Percentiles rank a stretch among this genome's conserved stretches.
Conservation (phyloP, 1,284 basidiomycete species). For the Pseudozyma pruni region DNA sequence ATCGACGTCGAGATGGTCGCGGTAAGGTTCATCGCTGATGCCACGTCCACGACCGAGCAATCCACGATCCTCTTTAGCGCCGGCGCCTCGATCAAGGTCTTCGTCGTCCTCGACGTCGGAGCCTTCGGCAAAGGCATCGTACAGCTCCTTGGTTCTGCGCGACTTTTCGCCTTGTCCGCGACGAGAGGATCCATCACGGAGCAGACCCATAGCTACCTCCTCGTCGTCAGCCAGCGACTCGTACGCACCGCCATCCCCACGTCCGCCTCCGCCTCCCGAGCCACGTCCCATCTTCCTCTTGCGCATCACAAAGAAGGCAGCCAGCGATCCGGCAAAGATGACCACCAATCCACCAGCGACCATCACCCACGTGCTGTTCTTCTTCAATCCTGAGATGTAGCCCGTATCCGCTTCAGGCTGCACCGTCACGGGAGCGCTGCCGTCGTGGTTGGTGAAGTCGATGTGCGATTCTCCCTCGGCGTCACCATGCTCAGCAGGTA, state of each 20-base stretch:
- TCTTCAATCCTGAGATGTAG: constrained; percentile 82
- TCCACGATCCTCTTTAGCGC: constrained; percentile 10
- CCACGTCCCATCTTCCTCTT: constrained; percentile 71
- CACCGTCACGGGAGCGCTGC: constrained; percentile 55
- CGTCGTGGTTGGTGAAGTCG: constrained; percentile 65
- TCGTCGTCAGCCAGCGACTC: constrained; percentile 76
- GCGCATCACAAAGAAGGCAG: constrained; percentile 72
- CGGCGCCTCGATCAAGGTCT: not conserved
- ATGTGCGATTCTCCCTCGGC: constrained; percentile 66
- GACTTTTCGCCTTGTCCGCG: constrained; percentile 25
- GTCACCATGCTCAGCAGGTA: constrained; percentile 83
- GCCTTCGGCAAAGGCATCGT: constrained; percentile 68
- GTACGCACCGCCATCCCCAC: constrained; percentile 72
- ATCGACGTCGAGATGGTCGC: constrained; percentile 38
- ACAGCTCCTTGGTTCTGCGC: constrained; percentile 67
- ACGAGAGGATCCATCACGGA: constrained; percentile 47
- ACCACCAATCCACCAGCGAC: constrained; percentile 78
- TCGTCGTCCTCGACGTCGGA: constrained; percentile 66
- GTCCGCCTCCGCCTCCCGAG: constrained; percentile 38
- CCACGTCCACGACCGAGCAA: constrained; percentile 18
- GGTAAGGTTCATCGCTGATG: constrained; percentile 23
- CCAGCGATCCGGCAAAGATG: constrained; percentile 78
- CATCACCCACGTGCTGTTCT: constrained; percentile 84
- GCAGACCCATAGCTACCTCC: constrained; percentile 70
- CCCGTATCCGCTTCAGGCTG: constrained; percentile 76